Evolutionary conservation across 2,329 filamentous ascomycete species (phyloP).

Genomic region (Aspergillus ustus): DNA sequence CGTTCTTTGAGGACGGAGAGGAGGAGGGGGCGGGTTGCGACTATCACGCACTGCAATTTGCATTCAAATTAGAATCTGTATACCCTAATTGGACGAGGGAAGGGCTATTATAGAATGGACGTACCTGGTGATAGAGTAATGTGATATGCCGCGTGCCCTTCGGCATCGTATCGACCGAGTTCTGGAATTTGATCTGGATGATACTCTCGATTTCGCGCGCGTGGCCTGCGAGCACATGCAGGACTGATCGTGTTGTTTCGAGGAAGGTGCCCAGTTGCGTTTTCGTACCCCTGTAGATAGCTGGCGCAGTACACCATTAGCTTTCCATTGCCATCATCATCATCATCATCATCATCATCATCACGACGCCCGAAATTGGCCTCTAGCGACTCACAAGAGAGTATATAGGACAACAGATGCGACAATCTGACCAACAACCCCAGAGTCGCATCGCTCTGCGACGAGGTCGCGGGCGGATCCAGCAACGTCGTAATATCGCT

Average conservation of each 20-base stretch:
- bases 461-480: neutral
- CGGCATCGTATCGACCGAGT: constrained; percentile 42
- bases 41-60: constrained; percentile 43
- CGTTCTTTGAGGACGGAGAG: constrained; percentile 47
- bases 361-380: too few relatives aligned
- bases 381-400: constrained; percentile 42
- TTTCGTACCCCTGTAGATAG: constrained; percentile 42
- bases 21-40: constrained; percentile 46
- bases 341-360: too few relatives aligned
- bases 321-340: too few relatives aligned
- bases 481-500: constrained; percentile 28
- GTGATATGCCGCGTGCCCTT: constrained; percentile 46
- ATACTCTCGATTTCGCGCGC: constrained; percentile 47
- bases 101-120: neutral
- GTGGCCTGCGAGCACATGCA: constrained; percentile 43
- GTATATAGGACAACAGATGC: constrained; percentile 41
- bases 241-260: constrained; percentile 41
- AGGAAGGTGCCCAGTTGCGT: constrained; percentile 42
- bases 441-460: constrained; percentile 1
- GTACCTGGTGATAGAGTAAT: constrained; percentile 46
- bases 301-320: constrained; percentile 21
- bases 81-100: too few relatives aligned
- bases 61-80: too few relatives aligned
- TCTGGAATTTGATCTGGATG: constrained; percentile 39
- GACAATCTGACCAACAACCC: constrained; percentile 27